Conservation (phyloP, 2,329 filamentous ascomycete species). For the Aureobasidium melanogenum region DNA sequence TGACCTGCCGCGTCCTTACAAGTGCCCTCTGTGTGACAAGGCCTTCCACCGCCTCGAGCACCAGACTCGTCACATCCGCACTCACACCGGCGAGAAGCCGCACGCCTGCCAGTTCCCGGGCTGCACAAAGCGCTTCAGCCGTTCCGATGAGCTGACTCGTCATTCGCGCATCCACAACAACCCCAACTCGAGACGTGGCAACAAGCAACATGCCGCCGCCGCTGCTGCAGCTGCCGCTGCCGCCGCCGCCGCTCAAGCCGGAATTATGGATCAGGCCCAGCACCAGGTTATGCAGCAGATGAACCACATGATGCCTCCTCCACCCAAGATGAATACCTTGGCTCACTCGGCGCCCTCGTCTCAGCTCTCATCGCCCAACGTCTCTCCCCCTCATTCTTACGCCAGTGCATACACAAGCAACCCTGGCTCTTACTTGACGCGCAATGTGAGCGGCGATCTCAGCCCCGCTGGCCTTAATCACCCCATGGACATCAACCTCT, state of each 20-base stretch:
- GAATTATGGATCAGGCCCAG: constrained; percentile 40
- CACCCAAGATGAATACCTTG: constrained; percentile 59
- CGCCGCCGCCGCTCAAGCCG: constrained; percentile 34
- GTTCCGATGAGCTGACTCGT: constrained; percentile 90
- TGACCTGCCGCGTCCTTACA: constrained; percentile 93
- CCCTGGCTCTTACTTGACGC: constrained; percentile 48
- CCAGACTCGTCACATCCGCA: constrained; percentile 85
- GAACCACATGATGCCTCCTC: constrained; percentile 80
- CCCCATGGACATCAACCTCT: constrained; percentile 55
- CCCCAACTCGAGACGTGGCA: constrained; percentile 87
- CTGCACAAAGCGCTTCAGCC: constrained; percentile 94
- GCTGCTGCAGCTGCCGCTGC: constrained; percentile 48
- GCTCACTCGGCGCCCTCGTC: constrained; percentile 85
- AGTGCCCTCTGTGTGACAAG: constrained; percentile 96
- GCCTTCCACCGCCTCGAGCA: constrained; percentile 97
- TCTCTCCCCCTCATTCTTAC: constrained; percentile 88
- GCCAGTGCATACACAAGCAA: constrained; percentile 48
- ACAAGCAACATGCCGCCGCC: constrained; percentile 65
- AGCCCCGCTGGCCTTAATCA: constrained; percentile 42
- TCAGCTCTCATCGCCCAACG: constrained; percentile 82
- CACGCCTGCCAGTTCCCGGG: constrained; percentile 92
- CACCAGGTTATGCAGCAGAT: constrained; percentile 43
- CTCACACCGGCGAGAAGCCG: constrained; percentile 96
- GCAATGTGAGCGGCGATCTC: constrained; percentile 41
- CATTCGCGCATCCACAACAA: constrained; percentile 99